Evolutionary conservation across 2,329 filamentous ascomycete species (phyloP).

Genomic region (Biscogniauxia sp.): DNA sequence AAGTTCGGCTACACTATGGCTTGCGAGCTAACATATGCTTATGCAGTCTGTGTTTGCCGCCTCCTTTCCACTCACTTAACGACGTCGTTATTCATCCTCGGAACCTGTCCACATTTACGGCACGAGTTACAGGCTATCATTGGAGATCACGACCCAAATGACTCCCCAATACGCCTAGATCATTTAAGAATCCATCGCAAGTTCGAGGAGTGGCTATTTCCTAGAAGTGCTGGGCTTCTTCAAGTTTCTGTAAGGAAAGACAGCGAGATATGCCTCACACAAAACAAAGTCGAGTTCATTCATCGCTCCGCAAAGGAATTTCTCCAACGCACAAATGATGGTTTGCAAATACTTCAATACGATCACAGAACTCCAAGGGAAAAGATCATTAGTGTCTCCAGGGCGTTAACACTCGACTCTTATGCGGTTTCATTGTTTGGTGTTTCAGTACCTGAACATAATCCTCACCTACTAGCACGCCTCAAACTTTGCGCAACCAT

Average conservation of each 20-base stretch:
- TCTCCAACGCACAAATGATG: slow-evolving; percentile 7
- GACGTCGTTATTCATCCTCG: neutral
- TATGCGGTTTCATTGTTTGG: neutral
- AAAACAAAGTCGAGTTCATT: neutral
- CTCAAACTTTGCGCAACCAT: neutral
- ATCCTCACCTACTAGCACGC: no score
- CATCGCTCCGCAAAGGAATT: slow-evolving; percentile 13
- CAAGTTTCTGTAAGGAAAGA: no score
- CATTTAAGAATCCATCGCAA: neutral
- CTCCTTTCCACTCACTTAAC: no score
- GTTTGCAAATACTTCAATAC: neutral
- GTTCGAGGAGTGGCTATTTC: neutral
- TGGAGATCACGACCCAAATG: neutral
- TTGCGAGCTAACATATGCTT: neutral
- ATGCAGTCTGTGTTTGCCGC: neutral
- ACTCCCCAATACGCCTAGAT: neutral
- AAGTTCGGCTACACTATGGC: no score
- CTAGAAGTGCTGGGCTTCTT: slow-evolving; percentile 7
- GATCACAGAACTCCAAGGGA: neutral
- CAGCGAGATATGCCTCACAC: neutral
- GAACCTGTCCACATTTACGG: neutral
- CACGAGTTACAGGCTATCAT: neutral
- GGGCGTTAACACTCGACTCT: neutral
- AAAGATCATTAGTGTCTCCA: neutral
- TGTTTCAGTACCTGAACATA: neutral